Conservation (phyloP, 139 green algal species). For the Chlamydomonas applanata region DNA sequence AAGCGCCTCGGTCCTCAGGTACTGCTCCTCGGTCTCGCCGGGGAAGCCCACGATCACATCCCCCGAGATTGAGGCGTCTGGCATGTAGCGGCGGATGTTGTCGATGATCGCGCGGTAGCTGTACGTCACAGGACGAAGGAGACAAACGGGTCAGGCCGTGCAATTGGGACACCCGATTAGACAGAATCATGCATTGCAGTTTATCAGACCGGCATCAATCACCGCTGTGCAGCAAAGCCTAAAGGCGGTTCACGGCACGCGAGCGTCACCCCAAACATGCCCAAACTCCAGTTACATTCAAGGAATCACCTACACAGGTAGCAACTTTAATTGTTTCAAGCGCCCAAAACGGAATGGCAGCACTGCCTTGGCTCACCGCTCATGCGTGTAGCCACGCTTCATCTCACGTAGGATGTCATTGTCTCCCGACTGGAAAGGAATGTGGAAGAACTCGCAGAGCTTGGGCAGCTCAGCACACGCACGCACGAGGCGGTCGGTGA, state of each 20-base stretch:
- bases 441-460: conserved; percentile 98
- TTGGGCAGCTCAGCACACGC: conserved; percentile 91
- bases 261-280: too few relatives aligned
- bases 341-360: too few relatives aligned
- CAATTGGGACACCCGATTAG: too few relatives aligned
- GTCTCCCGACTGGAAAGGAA: conserved; percentile 94
- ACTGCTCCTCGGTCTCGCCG: conserved; percentile 96
- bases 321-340: too few relatives aligned
- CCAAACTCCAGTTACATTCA: too few relatives aligned
- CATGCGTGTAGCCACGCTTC: conserved; percentile 86
- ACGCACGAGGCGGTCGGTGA: conserved; percentile 88
- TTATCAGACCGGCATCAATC: too few relatives aligned
- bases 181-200: too few relatives aligned
- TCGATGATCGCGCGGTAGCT: conserved; percentile 88
- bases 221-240: too few relatives aligned
- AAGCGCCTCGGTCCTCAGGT: conserved; percentile 77
- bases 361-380: too few relatives aligned
- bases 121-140: conserved; percentile 46
- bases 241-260: too few relatives aligned
- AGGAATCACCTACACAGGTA: too few relatives aligned
- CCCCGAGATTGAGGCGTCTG: conserved; percentile 86
- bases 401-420: conserved; percentile 91
- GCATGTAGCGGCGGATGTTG: conserved; percentile 94
- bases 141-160: too few relatives aligned
- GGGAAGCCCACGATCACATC: conserved; percentile 98